Evolutionary conservation across 164 flowering plant genomes (phyloP), one percentile per base, ranked within the genome.

Genomic region (Pachysandra terminalis): DNA sequence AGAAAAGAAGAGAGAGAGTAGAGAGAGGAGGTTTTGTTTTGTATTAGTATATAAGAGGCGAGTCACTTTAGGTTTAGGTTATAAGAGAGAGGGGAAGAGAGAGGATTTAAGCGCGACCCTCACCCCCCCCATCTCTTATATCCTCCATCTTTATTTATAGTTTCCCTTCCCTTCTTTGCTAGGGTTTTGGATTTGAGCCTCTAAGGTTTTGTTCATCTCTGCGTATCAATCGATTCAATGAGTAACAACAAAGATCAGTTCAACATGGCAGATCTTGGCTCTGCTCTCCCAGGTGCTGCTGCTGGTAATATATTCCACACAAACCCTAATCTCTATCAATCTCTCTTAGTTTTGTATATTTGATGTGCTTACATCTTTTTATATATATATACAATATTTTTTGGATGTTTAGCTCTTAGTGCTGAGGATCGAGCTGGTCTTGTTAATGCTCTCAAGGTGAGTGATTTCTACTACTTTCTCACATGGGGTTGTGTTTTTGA

Each of bases 341-440:
- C 7, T 32, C 37, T 32, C 37, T 32, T 32, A 45, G 48, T 23
- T 6, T 32, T 67, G 41, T 58, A 7, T 16, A 15, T 22, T 24
- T n/a, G 21, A 28, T 27, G 1, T 70, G 51, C 51, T 10, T 1
- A 5, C 4, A 45, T 45, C 17, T 16, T 55, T 19, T 1, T 40
- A 10, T 19, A 9, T 60, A 45, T 26, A 17, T 17, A 40, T 4
- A 27, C 8, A n/a, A 12, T 55, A 0, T 65, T 62, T 17, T 59
- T 45, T 19, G 35, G 59, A 26, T 17, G 24, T 51, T 23, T 71
- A 81, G 84, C 77, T 67, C 71, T 81, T 45, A 79, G 79, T 52
- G 74, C 72, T 5, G 81, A 75, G 77, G 81, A 81, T 73, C 74
- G 85, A 19, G 82, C 78, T 0, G 77, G 71, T 27, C 85, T 81